phyloP scores from a whole-genome alignment of 1,284 basidiomycete species.

The Pseudozyma sp. region DNA sequence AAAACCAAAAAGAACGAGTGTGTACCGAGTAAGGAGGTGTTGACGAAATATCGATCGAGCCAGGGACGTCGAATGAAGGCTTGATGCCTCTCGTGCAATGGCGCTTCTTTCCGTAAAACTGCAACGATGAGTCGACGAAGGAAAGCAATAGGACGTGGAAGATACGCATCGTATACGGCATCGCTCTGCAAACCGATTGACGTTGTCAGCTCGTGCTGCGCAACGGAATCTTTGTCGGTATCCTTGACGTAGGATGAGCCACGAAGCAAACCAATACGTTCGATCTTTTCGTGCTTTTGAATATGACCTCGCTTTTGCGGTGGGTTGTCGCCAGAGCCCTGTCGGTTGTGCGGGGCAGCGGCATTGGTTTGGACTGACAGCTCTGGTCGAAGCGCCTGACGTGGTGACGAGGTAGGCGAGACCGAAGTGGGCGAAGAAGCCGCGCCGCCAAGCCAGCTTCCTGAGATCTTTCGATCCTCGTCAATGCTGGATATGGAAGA shows the following conservation, averaged over 20 bases:
- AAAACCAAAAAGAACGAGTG: constrained; percentile 95
- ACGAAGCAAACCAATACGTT: constrained; percentile 47
- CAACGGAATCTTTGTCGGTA: constrained; percentile 28
- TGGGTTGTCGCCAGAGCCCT: background rate
- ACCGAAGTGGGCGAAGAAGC: constrained; percentile 6
- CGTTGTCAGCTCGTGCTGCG: constrained; percentile 41
- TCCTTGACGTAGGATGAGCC: constrained; percentile 44
- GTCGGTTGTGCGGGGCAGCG: background rate
- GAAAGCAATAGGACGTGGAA: constrained; percentile 44
- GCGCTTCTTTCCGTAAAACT: constrained; percentile 39
- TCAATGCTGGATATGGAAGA: constrained; percentile 42
- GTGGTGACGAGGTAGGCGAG: constrained; percentile 18
- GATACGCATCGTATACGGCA: constrained; percentile 57
- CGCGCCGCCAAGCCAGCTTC: constrained; percentile 15
- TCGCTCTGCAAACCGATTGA: constrained; percentile 57
- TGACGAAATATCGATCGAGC: constrained; percentile 89
- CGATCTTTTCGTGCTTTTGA: constrained; percentile 45
- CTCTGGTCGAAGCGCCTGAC: background rate
- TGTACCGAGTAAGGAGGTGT: constrained; percentile 81
- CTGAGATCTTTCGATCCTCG: constrained; percentile 46
- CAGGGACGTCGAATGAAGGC: constrained; percentile 70
- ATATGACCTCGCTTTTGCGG: constrained; percentile 36
- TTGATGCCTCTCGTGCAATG: constrained; percentile 51
- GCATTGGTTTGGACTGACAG: background rate
- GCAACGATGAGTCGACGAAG: constrained; percentile 47